phyloP scores from a whole-genome alignment of 495 filamentous ascomycete species.

The Evernia prunastri region DNA sequence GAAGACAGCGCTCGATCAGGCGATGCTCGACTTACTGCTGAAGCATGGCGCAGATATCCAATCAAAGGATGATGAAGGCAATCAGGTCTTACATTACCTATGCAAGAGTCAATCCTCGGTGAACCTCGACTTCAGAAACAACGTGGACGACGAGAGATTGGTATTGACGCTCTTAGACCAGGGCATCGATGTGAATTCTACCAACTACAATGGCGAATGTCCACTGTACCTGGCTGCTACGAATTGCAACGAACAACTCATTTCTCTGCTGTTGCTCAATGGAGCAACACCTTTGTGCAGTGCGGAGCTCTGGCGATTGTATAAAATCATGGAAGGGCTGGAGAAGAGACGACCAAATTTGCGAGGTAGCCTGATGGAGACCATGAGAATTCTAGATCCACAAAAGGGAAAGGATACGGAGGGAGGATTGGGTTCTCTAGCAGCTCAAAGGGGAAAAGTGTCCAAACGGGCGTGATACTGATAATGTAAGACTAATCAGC shows the following conservation, averaged over 20 bases:
- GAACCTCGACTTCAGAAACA: neutral
- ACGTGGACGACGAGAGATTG: neutral
- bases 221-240: neutral
- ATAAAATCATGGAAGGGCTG: neutral
- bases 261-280: neutral
- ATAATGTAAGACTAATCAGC: too few relatives aligned
- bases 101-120: neutral
- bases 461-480: neutral
- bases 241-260: neutral
- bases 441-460: neutral
- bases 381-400: neutral
- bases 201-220: neutral
- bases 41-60: neutral
- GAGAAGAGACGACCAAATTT: neutral
- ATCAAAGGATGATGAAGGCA: neutral
- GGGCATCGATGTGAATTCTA: neutral
- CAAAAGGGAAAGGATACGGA: neutral
- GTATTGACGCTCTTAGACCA: neutral
- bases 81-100: conserved; percentile 5
- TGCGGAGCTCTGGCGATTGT: neutral
- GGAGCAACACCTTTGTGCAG: neutral
- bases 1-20: neutral
- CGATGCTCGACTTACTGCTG: conserved; percentile 1
- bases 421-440: too few relatives aligned
- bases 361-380: neutral